These are phyloP conservation scores for Lindgomyces ingoldianus DNA, from an alignment of 495 filamentous ascomycete species.

Conservation along the genomic window DNA sequence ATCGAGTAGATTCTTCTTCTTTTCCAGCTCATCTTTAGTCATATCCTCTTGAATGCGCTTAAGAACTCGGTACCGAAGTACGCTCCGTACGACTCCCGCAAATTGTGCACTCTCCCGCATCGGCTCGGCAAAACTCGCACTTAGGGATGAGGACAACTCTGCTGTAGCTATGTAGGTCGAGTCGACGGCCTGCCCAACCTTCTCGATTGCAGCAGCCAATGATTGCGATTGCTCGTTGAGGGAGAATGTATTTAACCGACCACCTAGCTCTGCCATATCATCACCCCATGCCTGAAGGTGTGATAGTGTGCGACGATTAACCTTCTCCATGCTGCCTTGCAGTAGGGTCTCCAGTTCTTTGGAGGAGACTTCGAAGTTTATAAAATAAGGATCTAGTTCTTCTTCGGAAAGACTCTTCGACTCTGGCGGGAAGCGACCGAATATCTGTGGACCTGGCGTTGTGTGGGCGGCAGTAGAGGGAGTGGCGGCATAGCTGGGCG, in stretches of 20 bases:
- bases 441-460: conserved; percentile 63
- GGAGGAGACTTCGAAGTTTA: conserved; percentile 82
- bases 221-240: conserved; percentile 85
- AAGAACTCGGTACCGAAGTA: conserved; percentile 82
- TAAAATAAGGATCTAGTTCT: conserved; percentile 93
- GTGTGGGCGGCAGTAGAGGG: conserved; percentile 60
- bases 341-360: conserved; percentile 83
- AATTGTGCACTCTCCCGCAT: conserved; percentile 98
- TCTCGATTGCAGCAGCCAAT: conserved; percentile 90
- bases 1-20: conserved; percentile 77
- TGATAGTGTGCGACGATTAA: conserved; percentile 83
- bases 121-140: conserved; percentile 90
- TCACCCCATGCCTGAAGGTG: conserved; percentile 80
- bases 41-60: conserved; percentile 97
- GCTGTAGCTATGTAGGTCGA: conserved; percentile 95
- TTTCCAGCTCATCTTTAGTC: conserved; percentile 84
- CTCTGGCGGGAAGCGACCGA: conserved; percentile 81
- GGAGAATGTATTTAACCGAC: conserved; percentile 94
- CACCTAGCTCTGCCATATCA: conserved; percentile 89
- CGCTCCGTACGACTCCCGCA: conserved; percentile 85
- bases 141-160: conserved; percentile 78
- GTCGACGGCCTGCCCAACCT: conserved; percentile 90
- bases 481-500: conserved; percentile 47
- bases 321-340: conserved; percentile 91
- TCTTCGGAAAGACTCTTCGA: conserved; percentile 75